Conservation (phyloP, 163 green algal species). For the Scenedesmus sp. region DNA sequence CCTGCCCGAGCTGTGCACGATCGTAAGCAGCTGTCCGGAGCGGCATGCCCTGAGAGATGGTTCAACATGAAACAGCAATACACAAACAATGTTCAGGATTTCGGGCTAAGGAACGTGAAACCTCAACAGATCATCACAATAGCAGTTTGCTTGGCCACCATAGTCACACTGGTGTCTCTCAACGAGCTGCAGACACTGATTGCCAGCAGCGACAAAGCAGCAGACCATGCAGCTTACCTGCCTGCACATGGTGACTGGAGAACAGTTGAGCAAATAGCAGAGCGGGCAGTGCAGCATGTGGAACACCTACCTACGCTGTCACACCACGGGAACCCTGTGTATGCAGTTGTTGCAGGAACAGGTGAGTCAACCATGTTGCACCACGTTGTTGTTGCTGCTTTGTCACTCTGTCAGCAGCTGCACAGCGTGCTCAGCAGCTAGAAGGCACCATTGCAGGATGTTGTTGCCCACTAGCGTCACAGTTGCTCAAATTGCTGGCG, state of each 20-base stretch:
- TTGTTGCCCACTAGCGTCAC: conserved; percentile 19
- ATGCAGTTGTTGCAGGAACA: background rate
- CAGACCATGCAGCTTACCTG: conserved; percentile 40
- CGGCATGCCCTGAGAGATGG: background rate
- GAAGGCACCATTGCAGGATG: background rate
- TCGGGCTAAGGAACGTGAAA: conserved; percentile 3
- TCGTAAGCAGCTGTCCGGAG: background rate
- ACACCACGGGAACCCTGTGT: conserved; percentile 5
- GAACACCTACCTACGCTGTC: conserved; percentile 40
- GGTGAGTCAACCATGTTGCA: background rate
- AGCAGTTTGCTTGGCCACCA: conserved; percentile 13
- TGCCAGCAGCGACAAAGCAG: background rate
- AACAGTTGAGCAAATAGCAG: conserved; percentile 37
- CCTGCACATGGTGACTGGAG: conserved; percentile 38
- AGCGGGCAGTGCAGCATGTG: conserved; percentile 48
- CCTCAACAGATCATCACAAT: conserved; percentile 38
- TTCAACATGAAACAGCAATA: background rate
- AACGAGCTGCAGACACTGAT: conserved; percentile 49
- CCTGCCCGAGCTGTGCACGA: background rate
- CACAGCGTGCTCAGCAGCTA: background rate
- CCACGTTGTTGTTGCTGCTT: background rate
- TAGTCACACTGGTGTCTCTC: conserved; percentile 41
- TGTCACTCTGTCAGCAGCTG: background rate
- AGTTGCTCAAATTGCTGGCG: background rate
- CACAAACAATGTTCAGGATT: background rate